Conservation (phyloP, 1,284 basidiomycete genomes). For the Amylostereum chailletii region DNA sequence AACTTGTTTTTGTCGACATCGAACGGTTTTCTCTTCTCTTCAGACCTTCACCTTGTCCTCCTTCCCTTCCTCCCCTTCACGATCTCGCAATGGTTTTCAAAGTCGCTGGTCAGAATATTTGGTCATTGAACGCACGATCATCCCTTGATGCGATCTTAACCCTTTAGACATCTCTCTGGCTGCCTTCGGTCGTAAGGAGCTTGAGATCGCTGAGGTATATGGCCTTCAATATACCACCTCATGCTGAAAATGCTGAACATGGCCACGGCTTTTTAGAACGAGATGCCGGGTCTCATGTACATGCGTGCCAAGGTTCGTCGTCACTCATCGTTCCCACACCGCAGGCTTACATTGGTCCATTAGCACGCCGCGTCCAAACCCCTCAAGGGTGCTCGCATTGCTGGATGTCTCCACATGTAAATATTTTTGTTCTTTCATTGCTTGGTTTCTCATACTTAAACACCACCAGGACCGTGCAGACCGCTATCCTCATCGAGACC, state of each 20-base stretch:
- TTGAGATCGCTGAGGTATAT: constrained; percentile 88
- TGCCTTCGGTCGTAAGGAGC: constrained; percentile 96
- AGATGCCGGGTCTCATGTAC: constrained; percentile 94
- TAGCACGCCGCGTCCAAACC: constrained; percentile 82
- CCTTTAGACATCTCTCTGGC: constrained; percentile 86
- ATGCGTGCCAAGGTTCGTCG: constrained; percentile 68
- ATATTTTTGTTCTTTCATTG: constrained; percentile 12
- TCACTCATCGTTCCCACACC: neutral
- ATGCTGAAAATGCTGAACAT: constrained; percentile 7
- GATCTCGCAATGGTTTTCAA: constrained; percentile 67
- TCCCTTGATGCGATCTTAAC: neutral
- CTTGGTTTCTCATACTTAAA: constrained; percentile 5
- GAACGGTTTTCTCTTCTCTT: constrained; percentile 19
- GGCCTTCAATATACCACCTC: neutral
- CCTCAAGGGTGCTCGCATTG: constrained; percentile 92
- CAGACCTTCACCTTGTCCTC: constrained; percentile 21
- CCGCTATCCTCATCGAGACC: constrained; percentile 95
- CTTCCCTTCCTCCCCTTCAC: constrained; percentile 17
- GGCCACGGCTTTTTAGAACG: constrained; percentile 43
- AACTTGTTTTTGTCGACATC: neutral
- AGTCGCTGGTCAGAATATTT: constrained; percentile 55
- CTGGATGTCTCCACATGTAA: constrained; percentile 95
- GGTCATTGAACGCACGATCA: constrained; percentile 4
- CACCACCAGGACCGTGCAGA: constrained; percentile 78
- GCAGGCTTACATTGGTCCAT: constrained; percentile 11